Evolutionary conservation across 2,329 filamentous ascomycete species (phyloP).

Genomic region (Monilinia laxa): DNA sequence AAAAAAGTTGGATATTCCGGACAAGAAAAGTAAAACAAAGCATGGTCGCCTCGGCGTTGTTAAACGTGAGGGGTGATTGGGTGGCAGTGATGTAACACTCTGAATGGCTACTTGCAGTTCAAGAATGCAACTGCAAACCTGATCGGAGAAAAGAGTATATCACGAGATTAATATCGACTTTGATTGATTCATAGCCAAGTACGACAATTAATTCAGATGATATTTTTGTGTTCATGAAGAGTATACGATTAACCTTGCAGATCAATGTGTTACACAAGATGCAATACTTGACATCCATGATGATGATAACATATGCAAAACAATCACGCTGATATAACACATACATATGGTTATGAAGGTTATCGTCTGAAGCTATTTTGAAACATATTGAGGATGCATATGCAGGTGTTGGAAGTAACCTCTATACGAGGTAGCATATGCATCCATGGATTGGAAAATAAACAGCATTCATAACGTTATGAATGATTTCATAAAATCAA

Average conservation of each 20-base stretch:
- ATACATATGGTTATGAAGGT: background rate
- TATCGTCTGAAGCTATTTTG: constrained; percentile 4
- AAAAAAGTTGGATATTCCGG: background rate
- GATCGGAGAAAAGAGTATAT: background rate
- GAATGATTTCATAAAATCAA: background rate
- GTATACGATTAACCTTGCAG: background rate
- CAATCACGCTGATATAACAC: background rate
- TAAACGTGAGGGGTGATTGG: background rate
- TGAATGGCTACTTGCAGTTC: background rate
- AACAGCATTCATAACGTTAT: background rate
- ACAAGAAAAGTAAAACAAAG: background rate
- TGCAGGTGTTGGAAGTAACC: background rate
- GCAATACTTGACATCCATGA: background rate
- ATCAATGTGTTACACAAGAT: background rate
- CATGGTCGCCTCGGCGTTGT: background rate
- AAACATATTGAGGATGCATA: background rate
- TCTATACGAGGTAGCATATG: too few species aligned
- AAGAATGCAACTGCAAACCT: background rate
- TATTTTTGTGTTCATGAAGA: background rate
- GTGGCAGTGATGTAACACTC: background rate
- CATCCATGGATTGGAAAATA: too few species aligned
- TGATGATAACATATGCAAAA: background rate
- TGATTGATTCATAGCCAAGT: background rate
- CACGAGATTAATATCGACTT: background rate
- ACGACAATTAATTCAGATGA: background rate